phyloP scores from a whole-genome alignment of 2,329 filamentous ascomycete genomes.

The Cercospora zeina region DNA sequence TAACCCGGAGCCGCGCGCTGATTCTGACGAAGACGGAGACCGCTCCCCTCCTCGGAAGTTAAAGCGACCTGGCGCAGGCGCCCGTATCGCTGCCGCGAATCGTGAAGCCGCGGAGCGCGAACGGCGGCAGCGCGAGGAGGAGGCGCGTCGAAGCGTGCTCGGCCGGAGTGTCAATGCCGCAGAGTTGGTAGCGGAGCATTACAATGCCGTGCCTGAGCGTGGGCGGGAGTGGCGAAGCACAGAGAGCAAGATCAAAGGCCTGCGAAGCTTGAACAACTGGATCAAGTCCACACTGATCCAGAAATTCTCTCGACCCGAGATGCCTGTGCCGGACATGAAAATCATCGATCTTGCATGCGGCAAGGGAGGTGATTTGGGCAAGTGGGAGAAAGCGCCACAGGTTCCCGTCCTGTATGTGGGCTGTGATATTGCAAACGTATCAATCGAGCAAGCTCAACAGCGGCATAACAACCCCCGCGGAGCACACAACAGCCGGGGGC shows the following conservation, averaged over 20 bases:
- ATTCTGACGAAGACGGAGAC: conserved; percentile 31
- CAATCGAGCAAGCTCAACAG: conserved; percentile 84
- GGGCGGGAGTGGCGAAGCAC: conserved; percentile 93
- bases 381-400: conserved; percentile 95
- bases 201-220: conserved; percentile 91
- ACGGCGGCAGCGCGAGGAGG: conserved; percentile 44
- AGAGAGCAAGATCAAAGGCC: conserved; percentile 90
- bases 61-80: conserved; percentile 43
- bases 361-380: conserved; percentile 91
- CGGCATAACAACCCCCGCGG: conserved; percentile 61
- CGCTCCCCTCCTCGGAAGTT: conserved; percentile 41
- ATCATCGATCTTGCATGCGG: conserved; percentile 95
- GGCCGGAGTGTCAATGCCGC: conserved; percentile 23
- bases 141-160: conserved; percentile 42
- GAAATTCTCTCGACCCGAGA: conserved; percentile 69
- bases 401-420: conserved; percentile 91
- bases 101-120: conserved; percentile 65
- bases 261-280: conserved; percentile 98
- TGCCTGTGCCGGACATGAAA: conserved; percentile 59
- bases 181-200: conserved; percentile 88
- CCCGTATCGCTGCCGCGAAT: conserved; percentile 66
- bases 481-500: conserved; percentile 38
- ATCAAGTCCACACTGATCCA: conserved; percentile 97
- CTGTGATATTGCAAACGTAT: conserved; percentile 87
- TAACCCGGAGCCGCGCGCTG: conserved; percentile 29